Evolutionary conservation across 1,284 basidiomycete genomes (phyloP).

Genomic region (Leccinum griseonigrum): DNA sequence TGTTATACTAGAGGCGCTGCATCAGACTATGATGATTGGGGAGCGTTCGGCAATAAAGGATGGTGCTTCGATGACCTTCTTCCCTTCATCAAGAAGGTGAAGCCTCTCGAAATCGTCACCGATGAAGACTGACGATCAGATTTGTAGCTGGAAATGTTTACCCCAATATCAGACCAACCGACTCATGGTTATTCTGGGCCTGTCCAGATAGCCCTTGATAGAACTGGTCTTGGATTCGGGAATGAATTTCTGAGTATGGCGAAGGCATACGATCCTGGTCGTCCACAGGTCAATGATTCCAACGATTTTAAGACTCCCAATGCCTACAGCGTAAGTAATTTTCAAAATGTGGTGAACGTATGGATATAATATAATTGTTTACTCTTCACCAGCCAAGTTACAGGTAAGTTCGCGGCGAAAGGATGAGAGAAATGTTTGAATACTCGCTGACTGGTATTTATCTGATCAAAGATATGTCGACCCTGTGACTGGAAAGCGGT

Average conservation of each 20-base stretch:
- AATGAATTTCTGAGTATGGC: background rate
- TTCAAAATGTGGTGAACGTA: background rate
- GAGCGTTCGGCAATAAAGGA: background rate
- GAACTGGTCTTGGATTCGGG: background rate
- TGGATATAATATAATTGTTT: background rate
- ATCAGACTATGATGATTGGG: background rate
- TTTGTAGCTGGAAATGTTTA: background rate
- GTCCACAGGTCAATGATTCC: background rate
- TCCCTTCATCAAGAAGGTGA: background rate
- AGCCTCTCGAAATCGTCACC: background rate
- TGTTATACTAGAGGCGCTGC: background rate
- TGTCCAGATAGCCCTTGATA: background rate
- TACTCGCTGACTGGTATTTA: background rate
- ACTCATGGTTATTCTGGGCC: background rate
- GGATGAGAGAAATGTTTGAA: background rate
- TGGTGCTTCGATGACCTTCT: background rate
- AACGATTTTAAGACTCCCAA: background rate
- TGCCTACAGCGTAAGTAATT: background rate
- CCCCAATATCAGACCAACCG: background rate
- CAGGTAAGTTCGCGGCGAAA: background rate
- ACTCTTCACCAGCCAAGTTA: background rate
- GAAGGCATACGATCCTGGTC: background rate
- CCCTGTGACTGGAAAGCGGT: conserved; percentile 49
- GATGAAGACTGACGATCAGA: background rate
- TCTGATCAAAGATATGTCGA: conserved; percentile 45